phyloP scores from a whole-genome alignment of 2,329 filamentous ascomycete species.

The Sporothrix humicola region DNA sequence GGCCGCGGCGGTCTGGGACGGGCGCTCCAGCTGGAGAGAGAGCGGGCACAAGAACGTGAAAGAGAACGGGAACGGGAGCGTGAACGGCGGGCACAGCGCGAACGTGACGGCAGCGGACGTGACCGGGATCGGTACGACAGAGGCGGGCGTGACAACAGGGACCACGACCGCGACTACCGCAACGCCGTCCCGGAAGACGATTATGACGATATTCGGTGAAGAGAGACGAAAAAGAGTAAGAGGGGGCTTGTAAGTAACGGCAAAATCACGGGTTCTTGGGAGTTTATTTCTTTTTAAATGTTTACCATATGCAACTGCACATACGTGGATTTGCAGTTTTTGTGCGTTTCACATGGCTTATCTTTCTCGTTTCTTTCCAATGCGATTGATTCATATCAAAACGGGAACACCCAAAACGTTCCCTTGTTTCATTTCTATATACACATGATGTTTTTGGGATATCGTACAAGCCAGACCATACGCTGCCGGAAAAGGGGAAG shows the following conservation, averaged over 20 bases:
- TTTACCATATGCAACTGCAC: neutral
- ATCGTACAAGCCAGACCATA: conserved; percentile 35
- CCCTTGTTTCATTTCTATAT: conserved; percentile 26
- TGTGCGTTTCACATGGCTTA: too few relatives aligned
- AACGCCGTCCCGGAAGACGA: conserved; percentile 54
- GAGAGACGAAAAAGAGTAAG: neutral
- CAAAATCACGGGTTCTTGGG: neutral
- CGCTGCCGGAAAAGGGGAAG: neutral
- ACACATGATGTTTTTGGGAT: conserved; percentile 22
- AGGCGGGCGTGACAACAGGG: neutral
- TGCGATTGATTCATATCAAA: neutral
- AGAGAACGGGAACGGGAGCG: conserved; percentile 51
- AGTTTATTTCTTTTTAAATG: conserved; percentile 14
- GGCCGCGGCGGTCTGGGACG: conserved; percentile 88
- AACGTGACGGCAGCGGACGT: conserved; percentile 54
- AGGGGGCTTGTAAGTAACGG: neutral
- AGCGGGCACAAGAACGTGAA: conserved; percentile 57
- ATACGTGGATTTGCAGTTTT: neutral
- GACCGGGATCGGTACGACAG: conserved; percentile 41
- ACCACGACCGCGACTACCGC: conserved; percentile 28
- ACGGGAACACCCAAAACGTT: conserved; percentile 14
- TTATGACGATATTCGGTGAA: conserved; percentile 61
- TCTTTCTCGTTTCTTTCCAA: neutral
- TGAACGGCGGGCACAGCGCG: conserved; percentile 40
- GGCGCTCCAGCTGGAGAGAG: conserved; percentile 65